A percentile compares a stretch with the other conserved stretches of the same genome.
phyloP scores from a whole-genome alignment of 148 eudicot species.

The Silene latifolia region DNA sequence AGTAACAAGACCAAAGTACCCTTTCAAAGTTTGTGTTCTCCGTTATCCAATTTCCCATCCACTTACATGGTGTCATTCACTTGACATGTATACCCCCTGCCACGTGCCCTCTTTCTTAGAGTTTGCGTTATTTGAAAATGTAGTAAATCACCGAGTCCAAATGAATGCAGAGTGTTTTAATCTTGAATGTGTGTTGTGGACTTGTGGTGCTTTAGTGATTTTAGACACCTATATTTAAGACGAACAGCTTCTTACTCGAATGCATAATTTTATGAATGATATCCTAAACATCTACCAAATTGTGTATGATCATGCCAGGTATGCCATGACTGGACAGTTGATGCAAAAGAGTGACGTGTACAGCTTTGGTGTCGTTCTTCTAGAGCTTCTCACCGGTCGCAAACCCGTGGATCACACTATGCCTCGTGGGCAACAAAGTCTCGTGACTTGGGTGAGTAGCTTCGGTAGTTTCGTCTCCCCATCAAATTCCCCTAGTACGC shows the following conservation, averaged over 20 bases:
- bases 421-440: conserved; percentile 81
- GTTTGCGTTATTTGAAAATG: too few species aligned
- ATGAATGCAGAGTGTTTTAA: too few species aligned
- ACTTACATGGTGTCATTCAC: too few species aligned
- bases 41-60: too few species aligned
- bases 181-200: too few species aligned
- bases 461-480: not conserved
- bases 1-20: too few species aligned
- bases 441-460: conserved; percentile 59
- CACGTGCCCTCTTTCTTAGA: too few species aligned
- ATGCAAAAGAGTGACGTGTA: conserved; percentile 71
- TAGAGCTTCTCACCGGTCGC: conserved; percentile 66
- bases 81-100: too few species aligned
- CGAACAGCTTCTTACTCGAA: not conserved
- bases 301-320: conserved; percentile 28
- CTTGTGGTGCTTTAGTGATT: not conserved
- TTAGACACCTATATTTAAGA: not conserved
- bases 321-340: conserved; percentile 73
- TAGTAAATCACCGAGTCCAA: too few species aligned
- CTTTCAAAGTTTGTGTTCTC: too few species aligned
- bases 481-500: not conserved
- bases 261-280: not conserved
- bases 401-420: conserved; percentile 70
- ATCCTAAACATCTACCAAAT: not conserved
- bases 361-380: conserved; percentile 75